Evolutionary conservation across 768 basidiomycete species (phyloP), one percentile per base, ranked within the genome.

Genomic region (Coprinellus micaceus): DNA sequence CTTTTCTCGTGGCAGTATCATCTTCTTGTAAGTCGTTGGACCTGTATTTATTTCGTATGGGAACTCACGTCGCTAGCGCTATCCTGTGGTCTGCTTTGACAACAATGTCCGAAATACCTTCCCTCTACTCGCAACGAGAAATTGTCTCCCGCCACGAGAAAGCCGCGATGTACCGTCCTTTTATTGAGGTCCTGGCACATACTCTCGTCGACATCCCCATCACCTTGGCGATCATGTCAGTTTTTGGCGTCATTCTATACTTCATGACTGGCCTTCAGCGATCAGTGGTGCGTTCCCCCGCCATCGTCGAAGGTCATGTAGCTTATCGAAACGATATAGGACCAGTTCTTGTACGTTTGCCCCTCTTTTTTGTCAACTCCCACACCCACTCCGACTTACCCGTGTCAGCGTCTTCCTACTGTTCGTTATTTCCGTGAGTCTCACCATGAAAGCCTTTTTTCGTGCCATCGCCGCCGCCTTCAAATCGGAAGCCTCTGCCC

Each of bases 361-460:
- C 33, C 12, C 19, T 41, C 52, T 19, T 4, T 41, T 5, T 41
- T 53, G 39, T 43, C 12, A 28, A 86, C 84, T 43, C 13, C 40
- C n/a, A 17, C 62, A 75, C 78, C 41, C 83, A 82, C 66, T 73
- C 13, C 7, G 9, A 17, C 36, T 37, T 9, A 37, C 36, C 9
- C 9, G 36, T 37, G 36, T 37, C n/a, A 87, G 85, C 63, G 75
- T 77, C 41, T 84, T 83, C 67, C 73, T 81, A 60, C 67, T 93
- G 22, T 82, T 85, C 62, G 57, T 82, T 21, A 79, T 82, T 53
- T 64, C 74, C 4, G 77, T 84, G 64, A 76, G 85, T 25, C 50
- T 91, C 22, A 73, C 84, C 11, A 88, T 91, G 82, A 86, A 87
- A 65, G 83, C 82, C 0, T 85, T 85, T 79, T 95, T 92, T 81